phyloP scores from a whole-genome alignment of 768 basidiomycete species.

The Leccinum subgranulosum region DNA sequence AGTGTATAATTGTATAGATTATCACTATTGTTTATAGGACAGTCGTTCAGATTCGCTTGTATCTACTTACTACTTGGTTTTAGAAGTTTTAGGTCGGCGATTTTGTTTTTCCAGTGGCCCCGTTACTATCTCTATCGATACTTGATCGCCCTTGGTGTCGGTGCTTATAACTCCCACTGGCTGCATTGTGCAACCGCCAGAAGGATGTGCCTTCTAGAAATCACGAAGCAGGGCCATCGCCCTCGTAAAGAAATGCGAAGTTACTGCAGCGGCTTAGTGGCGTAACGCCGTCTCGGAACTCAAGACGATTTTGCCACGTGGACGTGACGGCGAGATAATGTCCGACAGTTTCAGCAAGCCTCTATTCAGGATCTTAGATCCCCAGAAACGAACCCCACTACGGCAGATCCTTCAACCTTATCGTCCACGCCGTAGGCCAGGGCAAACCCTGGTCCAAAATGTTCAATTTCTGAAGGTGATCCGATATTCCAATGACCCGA shows the following conservation, averaged over 20 bases:
- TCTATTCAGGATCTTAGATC: neutral
- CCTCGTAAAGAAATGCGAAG: neutral
- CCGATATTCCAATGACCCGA: no score
- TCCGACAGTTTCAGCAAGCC: neutral
- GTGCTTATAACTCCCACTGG: neutral
- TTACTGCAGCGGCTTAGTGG: neutral
- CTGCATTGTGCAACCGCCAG: neutral
- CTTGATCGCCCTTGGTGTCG: neutral
- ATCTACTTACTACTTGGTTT: neutral
- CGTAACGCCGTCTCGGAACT: neutral
- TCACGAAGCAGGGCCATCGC: neutral
- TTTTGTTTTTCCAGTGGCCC: neutral
- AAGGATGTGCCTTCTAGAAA: neutral
- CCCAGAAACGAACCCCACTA: neutral
- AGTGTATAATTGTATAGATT: conserved; percentile 5
- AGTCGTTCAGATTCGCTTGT: conserved; percentile 3
- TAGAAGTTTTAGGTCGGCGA: neutral
- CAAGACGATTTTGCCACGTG: neutral
- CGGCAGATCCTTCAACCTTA: no score
- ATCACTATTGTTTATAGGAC: neutral
- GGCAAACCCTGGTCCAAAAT: no score
- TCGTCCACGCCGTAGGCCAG: no score
- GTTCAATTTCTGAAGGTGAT: no score
- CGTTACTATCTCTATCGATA: no score
- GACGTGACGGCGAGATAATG: neutral